Evolutionary conservation across 1,284 basidiomycete species (phyloP), one percentile per base, ranked within the genome.

Genomic region (Paramarasmius palmivorus): DNA sequence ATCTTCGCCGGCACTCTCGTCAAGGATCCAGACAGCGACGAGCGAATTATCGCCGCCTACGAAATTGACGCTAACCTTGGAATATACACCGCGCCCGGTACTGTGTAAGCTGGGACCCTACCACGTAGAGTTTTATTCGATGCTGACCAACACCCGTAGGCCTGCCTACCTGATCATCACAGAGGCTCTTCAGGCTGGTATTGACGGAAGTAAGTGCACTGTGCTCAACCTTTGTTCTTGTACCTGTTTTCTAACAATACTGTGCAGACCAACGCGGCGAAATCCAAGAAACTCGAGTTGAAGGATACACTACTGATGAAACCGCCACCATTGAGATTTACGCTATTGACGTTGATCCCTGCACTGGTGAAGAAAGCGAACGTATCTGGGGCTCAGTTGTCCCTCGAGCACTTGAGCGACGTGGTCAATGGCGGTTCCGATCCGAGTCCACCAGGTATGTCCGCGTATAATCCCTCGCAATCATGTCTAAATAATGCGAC

Each of bases 271-370:
- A 53, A n/a, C 49, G 49, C 32, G 59, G 57, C 12, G 59, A 60
- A 50, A 56, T 60, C 14, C 46, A 40, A 4, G 55, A 60, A 48
- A 59, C 59, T 17, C 54, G 59, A 20, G 54, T 60, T 15, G 52
- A 60, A 49, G 59, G 59, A 10, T 60, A 55, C 44, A 55, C 47
- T n/a, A 60, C 59, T 15, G 59, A 59, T 45, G 36, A 59, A 41
- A 60, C 59, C 2, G 55, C 55, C 2, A 60, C 59, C 9, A 59
- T 60, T 32, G 35, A 52, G 20, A 49, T 60, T n/a, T 59, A 53
- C 47, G 48, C 55, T 39, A 55, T 60, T 19, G 55, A 60, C 32
- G 57, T 59, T 22, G 55, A 60, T 44, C 57, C 57, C 19, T 60
- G 59, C 20, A 60, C 57, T 17, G 59, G 59, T 20, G 55, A 52